Conservation (phyloP, 2,329 filamentous ascomycete genomes). For the Verticillium nonalfalfae region DNA sequence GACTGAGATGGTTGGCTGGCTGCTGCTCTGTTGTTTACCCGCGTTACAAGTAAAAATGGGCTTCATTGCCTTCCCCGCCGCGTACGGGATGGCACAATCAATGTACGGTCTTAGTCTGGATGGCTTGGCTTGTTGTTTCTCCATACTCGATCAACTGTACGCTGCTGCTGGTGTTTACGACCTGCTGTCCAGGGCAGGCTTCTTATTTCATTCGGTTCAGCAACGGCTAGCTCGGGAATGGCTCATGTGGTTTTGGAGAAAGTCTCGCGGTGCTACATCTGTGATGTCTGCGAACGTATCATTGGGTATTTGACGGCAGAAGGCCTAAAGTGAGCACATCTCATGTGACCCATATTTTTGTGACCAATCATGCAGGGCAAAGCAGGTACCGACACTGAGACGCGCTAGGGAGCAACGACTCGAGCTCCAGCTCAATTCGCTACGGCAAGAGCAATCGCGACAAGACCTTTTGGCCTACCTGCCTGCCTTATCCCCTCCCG, state of each 20-base stretch:
- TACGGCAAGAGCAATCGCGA: neutral
- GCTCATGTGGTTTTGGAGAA: too few relatives aligned
- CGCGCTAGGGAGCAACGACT: neutral
- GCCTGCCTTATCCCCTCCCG: neutral
- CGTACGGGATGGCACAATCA: neutral
- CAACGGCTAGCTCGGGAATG: too few relatives aligned
- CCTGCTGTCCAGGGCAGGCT: neutral
- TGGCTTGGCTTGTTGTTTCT: slow-evolving; percentile 4
- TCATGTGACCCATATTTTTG: neutral
- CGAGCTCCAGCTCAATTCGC: neutral
- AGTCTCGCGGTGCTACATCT: too few relatives aligned
- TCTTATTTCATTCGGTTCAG: neutral
- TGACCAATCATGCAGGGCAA: neutral
- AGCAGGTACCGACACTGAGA: neutral
- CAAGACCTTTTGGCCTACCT: slow-evolving; percentile 2
- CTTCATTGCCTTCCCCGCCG: neutral
- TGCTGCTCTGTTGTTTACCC: slow-evolving; percentile 30
- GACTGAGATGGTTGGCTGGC: slow-evolving; percentile 33
- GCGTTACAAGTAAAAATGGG: slow-evolving; percentile 5
- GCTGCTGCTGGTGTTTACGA: too few relatives aligned
- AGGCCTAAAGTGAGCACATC: neutral
- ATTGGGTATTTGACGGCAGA: too few relatives aligned
- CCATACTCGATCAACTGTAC: neutral
- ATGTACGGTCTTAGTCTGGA: slow-evolving; percentile 2
- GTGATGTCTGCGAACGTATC: too few relatives aligned